Percentiles rank a stretch among this genome's conserved stretches.
Evolutionary conservation across 2,329 filamentous ascomycete genomes (phyloP).

Genomic region (Aspergillus sp.): DNA sequence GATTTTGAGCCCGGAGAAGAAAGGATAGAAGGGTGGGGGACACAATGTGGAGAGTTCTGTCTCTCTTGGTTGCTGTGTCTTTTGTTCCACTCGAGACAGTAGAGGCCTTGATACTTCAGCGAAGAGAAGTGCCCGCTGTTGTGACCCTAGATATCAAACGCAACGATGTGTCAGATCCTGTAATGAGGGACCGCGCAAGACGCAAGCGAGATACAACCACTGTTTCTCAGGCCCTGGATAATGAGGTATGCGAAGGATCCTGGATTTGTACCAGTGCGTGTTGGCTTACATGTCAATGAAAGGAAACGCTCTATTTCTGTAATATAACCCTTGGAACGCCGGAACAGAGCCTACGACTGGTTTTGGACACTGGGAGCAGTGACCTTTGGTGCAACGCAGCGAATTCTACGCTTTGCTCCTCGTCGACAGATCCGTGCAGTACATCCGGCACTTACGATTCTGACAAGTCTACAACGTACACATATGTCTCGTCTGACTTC

Average conservation of each 20-base stretch:
- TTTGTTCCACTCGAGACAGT: conserved; percentile 18
- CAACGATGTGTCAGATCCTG: conserved; percentile 47
- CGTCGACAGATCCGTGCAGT: conserved; percentile 44
- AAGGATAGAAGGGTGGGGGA: neutral
- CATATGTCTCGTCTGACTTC: conserved; percentile 72
- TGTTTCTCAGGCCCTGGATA: conserved; percentile 51
- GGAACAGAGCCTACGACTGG: conserved; percentile 54
- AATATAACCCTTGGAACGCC: conserved; percentile 62
- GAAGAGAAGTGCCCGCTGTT: conserved; percentile 46
- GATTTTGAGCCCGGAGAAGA: neutral
- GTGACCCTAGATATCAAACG: conserved; percentile 55
- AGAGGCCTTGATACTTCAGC: conserved; percentile 32
- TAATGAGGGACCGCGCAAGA: conserved; percentile 50
- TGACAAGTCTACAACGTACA: conserved; percentile 71
- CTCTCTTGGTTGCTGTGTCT: conserved; percentile 16
- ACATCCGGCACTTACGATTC: conserved; percentile 55
- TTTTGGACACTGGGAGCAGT: conserved; percentile 65
- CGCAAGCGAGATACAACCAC: conserved; percentile 46
- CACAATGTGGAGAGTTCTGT: conserved; percentile 16
- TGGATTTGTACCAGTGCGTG: neutral
- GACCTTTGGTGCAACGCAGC: conserved; percentile 62
- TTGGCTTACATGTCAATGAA: conserved; percentile 1
- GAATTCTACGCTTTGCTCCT: conserved; percentile 52
- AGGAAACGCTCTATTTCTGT: conserved; percentile 60
- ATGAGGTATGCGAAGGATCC: conserved; percentile 45